phyloP scores from a whole-genome alignment of 139 green algal genomes.

The Asterochloris erici region DNA sequence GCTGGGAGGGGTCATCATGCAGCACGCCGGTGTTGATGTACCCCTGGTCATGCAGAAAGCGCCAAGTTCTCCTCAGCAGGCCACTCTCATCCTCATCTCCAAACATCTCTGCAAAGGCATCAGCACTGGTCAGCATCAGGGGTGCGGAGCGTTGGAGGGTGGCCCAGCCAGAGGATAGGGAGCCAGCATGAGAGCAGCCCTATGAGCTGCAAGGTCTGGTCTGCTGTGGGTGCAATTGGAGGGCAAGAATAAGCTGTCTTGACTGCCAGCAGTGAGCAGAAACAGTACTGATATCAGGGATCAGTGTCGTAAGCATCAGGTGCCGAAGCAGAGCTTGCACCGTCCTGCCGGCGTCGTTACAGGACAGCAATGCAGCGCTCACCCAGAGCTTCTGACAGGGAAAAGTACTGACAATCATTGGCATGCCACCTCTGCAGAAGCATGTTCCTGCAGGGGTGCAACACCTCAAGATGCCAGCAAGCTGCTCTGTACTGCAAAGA shows the following conservation, averaged over 20 bases:
- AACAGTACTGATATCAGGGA: not conserved
- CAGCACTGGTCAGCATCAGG: too few relatives aligned
- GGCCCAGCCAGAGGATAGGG: too few relatives aligned
- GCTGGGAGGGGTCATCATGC: slow-evolving; percentile 20
- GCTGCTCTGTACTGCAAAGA: too few relatives aligned
- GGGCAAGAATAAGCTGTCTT: too few relatives aligned
- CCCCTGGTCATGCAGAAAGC: slow-evolving; percentile 62
- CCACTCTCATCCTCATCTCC: slow-evolving; percentile 10
- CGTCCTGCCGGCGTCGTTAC: not conserved
- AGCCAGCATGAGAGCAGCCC: too few relatives aligned
- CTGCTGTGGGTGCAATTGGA: too few relatives aligned
- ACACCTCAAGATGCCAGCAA: not conserved
- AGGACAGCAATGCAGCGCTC: not conserved
- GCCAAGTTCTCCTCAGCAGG: slow-evolving; percentile 34
- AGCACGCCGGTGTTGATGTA: slow-evolving; percentile 71
- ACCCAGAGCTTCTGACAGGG: slow-evolving; percentile 34
- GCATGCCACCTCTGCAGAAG: slow-evolving; percentile 49
- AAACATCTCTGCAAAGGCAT: slow-evolving; percentile 4
- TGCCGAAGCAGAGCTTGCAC: not conserved
- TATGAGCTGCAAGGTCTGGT: too few relatives aligned
- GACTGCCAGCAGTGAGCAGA: not conserved
- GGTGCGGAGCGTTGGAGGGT: too few relatives aligned
- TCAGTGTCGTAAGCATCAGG: not conserved
- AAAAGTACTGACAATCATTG: slow-evolving; percentile 37
- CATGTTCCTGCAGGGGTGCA: slow-evolving; percentile 31